Percentiles rank a stretch among this genome's conserved stretches.
phyloP scores from a whole-genome alignment of 2,329 filamentous ascomycete species.

The Trichoderma atroviride region DNA sequence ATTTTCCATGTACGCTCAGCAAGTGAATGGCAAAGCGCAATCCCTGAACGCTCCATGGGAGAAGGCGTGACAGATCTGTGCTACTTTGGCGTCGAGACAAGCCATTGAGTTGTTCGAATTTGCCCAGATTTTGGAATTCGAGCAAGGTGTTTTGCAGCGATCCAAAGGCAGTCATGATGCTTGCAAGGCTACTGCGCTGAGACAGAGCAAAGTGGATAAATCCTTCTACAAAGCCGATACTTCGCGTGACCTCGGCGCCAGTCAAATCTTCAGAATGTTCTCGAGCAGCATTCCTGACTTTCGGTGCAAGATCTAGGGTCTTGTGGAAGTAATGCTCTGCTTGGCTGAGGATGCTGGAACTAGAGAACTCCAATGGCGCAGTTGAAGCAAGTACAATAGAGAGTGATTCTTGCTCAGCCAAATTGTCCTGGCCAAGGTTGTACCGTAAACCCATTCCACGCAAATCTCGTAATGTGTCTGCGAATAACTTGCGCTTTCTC shows the following conservation, averaged over 20 bases:
- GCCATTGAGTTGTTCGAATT: slow-evolving; percentile 32
- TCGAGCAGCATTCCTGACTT: slow-evolving; percentile 65
- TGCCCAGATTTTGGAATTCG: slow-evolving; percentile 43
- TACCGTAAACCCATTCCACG: slow-evolving; percentile 87
- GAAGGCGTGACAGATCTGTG: slow-evolving; percentile 35
- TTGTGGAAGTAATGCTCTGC: slow-evolving; percentile 79
- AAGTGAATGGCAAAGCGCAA: slow-evolving; percentile 64
- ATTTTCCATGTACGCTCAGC: slow-evolving; percentile 66
- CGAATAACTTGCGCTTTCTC: slow-evolving; percentile 86
- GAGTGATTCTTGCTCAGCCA: slow-evolving; percentile 73
- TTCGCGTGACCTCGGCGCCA: slow-evolving; percentile 74
- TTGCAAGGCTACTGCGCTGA: slow-evolving; percentile 58
- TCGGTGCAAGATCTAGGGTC: slow-evolving; percentile 71
- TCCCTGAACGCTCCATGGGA: slow-evolving; percentile 70
- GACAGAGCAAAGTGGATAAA: slow-evolving; percentile 67
- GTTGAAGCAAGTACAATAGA: slow-evolving; percentile 68
- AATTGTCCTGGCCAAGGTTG: slow-evolving; percentile 73
- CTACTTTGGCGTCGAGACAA: slow-evolving; percentile 30
- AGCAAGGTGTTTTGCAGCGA: slow-evolving; percentile 44
- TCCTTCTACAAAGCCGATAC: slow-evolving; percentile 84
- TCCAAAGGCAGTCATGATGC: slow-evolving; percentile 42
- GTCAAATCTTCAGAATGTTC: slow-evolving; percentile 86
- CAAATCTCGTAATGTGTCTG: slow-evolving; percentile 80
- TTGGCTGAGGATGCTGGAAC: slow-evolving; percentile 33
- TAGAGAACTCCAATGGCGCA: slow-evolving; percentile 43